Conservation (phyloP, 768 basidiomycete species). For the Mycena latifolia region DNA sequence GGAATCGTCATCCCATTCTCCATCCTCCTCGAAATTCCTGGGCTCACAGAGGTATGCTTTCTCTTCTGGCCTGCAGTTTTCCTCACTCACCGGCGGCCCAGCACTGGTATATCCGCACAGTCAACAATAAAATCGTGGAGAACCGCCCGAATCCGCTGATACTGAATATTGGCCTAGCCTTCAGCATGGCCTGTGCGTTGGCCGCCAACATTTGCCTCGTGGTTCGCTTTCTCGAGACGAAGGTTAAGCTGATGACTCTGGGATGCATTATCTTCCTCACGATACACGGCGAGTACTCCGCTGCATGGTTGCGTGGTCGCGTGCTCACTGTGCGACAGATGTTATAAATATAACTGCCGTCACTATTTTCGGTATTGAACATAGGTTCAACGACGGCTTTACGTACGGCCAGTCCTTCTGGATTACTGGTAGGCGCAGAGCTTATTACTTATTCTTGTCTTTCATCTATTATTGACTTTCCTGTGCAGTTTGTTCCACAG, state of each 20-base stretch:
- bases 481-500: slow-evolving; percentile 71
- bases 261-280: slow-evolving; percentile 74
- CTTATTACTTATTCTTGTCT: background rate
- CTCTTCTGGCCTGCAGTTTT: background rate
- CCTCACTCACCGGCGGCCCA: background rate
- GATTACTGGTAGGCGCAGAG: slow-evolving; percentile 58
- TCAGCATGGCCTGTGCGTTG: slow-evolving; percentile 78
- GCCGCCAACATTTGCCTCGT: slow-evolving; percentile 78
- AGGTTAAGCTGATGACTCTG: slow-evolving; percentile 72
- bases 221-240: slow-evolving; percentile 77
- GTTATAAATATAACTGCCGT: slow-evolving; percentile 74
- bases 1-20: slow-evolving; percentile 80
- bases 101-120: slow-evolving; percentile 77
- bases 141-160: slow-evolving; percentile 65
- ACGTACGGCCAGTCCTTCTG: slow-evolving; percentile 80
- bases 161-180: slow-evolving; percentile 68
- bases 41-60: slow-evolving; percentile 64
- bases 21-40: slow-evolving; percentile 87
- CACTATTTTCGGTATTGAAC: slow-evolving; percentile 70
- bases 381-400: slow-evolving; percentile 74
- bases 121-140: slow-evolving; percentile 58
- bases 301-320: background rate
- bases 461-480: background rate
- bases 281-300: slow-evolving; percentile 68
- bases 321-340: slow-evolving; percentile 57